Evolutionary conservation across 2,329 filamentous ascomycete genomes (phyloP).

Genomic region (Beauveria medogensis): DNA sequence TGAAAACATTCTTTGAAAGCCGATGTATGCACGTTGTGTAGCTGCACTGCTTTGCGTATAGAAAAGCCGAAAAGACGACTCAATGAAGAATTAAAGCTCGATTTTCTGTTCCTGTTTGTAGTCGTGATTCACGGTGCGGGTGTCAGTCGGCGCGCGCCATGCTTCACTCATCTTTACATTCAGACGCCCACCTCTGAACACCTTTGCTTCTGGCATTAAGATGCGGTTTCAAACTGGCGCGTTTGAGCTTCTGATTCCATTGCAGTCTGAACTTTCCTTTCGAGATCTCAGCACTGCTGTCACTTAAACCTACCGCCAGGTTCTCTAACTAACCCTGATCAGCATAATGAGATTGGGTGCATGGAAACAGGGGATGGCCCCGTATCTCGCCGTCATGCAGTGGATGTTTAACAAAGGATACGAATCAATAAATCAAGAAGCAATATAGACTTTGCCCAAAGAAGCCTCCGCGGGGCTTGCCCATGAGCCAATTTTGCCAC

Average conservation of each 20-base stretch:
- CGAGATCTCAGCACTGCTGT: neutral
- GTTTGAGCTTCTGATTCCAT: too few species aligned
- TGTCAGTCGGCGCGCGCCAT: too few species aligned
- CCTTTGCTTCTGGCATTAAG: too few species aligned
- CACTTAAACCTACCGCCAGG: neutral
- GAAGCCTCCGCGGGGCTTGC: neutral
- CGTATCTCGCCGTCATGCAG: neutral
- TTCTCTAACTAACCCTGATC: neutral
- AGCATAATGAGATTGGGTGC: neutral
- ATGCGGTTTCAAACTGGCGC: too few species aligned
- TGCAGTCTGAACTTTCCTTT: neutral
- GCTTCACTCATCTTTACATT: too few species aligned
- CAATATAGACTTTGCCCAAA: neutral
- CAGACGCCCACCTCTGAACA: too few species aligned
- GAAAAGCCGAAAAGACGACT: constrained; percentile 12
- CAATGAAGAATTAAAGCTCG: constrained; percentile 16
- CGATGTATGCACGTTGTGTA: neutral
- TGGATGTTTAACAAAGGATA: neutral
- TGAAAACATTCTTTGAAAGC: constrained; percentile 5
- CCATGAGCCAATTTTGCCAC: neutral
- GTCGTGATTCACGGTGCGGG: neutral
- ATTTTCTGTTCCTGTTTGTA: constrained; percentile 3
- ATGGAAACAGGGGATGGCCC: neutral
- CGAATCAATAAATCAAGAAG: neutral
- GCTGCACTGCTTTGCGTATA: neutral